Evolutionary conservation across 345 rosid species (phyloP), one percentile per base, ranked within the genome.

Genomic region (Gossypium sturtianum): DNA sequence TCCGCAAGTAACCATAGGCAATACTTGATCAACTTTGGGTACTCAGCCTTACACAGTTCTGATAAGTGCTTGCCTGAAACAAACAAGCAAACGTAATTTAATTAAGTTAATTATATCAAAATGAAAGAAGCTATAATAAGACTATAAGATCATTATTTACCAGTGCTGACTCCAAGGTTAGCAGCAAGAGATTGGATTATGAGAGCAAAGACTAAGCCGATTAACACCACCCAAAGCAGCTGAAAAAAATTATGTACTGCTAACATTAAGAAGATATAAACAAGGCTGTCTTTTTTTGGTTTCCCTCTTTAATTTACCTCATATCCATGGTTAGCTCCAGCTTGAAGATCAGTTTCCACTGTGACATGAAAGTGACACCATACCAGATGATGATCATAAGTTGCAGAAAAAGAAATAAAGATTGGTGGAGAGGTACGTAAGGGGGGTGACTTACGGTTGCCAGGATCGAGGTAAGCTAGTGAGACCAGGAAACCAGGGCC

Each of bases 321-420:
- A 54, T 72, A 90, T 23, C 74, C 27, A 56, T 88, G 81, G 74
- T 70, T 60, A 54, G 95, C 91, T 62, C 95, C 92, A 11, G 95
- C 92, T 82, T 90, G 91, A 68, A 90, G 62, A 68, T 90, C 95
- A 29, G 95, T 88, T 80, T 88, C 91, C 89, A 90, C 90, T 90
- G 87, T 27, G 11, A 65, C 9, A 49, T 12, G 41, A 34, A 34
- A 34, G 41, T 34, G 13, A 34, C 22, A 75, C 4, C 41, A 5
- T 34, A 59, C 7, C 7, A 63, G 7, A 34, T 11, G 0, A 12
- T 68, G 23, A 43, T 23, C 29, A 2, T 1, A 34, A 34, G 41
- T 34, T 1, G 7, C 41, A 34, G 41, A 5, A 2, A 11, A 12
- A 34, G 41, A 52, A 1, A 66, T 9, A 59, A 45, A 13, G 48